Conservation (phyloP, 495 filamentous ascomycete species). For the Oidiodendron maius region DNA sequence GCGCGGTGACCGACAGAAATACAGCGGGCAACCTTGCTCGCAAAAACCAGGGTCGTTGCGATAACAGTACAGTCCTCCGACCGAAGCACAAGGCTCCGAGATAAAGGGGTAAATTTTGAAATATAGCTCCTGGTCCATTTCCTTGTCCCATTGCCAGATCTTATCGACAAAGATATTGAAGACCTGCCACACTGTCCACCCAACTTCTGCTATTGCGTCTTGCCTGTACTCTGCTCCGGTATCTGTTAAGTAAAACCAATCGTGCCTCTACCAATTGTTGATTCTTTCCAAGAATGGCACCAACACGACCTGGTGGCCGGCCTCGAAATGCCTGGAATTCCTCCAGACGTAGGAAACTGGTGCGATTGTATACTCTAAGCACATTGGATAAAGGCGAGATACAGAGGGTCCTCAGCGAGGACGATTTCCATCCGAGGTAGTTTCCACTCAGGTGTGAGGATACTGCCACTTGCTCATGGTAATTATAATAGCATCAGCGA, state of each 20-base stretch:
- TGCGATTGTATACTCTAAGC: neutral
- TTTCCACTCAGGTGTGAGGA: neutral
- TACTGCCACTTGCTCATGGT: neutral
- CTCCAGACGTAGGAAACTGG: neutral
- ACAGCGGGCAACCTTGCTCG: no score
- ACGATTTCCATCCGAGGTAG: constrained; percentile 3
- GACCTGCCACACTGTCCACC: neutral
- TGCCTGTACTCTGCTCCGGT: neutral
- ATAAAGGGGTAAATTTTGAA: no score
- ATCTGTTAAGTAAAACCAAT: neutral
- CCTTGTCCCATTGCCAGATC: no score
- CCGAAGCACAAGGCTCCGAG: no score
- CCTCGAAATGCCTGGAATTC: neutral
- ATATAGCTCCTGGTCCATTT: no score
- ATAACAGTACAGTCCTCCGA: no score
- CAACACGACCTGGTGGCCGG: neutral
- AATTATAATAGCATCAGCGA: constrained; percentile 2
- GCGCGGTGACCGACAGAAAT: no score
- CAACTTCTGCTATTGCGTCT: neutral
- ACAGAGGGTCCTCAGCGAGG: neutral
- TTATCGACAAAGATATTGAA: no score
- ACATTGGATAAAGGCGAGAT: constrained; percentile 1
- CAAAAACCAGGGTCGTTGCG: no score
- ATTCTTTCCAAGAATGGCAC: neutral
- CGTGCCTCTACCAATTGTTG: neutral